Percentiles rank a stretch among this genome's conserved stretches.
Evolutionary conservation across 1,139 yeast genomes (phyloP).

Genomic region (Scheffersomyces stambukii): DNA sequence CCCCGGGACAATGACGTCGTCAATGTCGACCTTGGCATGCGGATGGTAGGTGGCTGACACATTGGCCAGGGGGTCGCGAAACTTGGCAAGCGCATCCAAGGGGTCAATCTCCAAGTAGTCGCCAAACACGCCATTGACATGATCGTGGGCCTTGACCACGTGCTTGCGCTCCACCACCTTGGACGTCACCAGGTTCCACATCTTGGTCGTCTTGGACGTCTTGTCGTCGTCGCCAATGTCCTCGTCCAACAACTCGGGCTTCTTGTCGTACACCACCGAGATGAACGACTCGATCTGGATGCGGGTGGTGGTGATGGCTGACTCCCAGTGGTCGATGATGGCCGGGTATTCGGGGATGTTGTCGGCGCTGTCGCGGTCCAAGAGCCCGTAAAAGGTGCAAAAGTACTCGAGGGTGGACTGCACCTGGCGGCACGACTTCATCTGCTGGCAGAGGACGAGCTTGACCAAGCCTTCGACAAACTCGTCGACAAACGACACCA

Average conservation of each 20-base stretch:
- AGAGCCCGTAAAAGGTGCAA: slow-evolving; percentile 37
- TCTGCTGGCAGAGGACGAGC: slow-evolving; percentile 29
- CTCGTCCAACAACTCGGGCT: slow-evolving; percentile 27
- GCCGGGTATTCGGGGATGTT: slow-evolving; percentile 17
- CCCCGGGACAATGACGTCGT: slow-evolving; percentile 17
- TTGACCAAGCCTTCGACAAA: slow-evolving; percentile 42
- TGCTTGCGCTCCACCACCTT: slow-evolving; percentile 22
- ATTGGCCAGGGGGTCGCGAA: slow-evolving; percentile 24
- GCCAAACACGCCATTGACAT: slow-evolving; percentile 28
- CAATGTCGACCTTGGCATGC: slow-evolving; percentile 15
- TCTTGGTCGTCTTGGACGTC: slow-evolving; percentile 19
- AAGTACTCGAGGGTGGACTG: slow-evolving; percentile 26
- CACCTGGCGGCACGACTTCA: slow-evolving; percentile 26
- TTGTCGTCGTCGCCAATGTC: slow-evolving; percentile 30
- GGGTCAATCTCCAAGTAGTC: slow-evolving; percentile 33
- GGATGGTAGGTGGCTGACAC: slow-evolving; percentile 31
- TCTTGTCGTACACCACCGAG: slow-evolving; percentile 22
- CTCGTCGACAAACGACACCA: slow-evolving; percentile 46
- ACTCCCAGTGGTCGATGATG: slow-evolving; percentile 34
- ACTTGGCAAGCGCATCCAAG: slow-evolving; percentile 26
- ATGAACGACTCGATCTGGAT: slow-evolving; percentile 36
- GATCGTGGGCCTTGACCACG: slow-evolving; percentile 25
- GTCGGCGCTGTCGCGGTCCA: slow-evolving; percentile 5
- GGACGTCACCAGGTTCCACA: slow-evolving; percentile 24
- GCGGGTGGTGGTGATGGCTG: slow-evolving; percentile 24